Base-by-base conservation (phyloP, 2,329 filamentous ascomycete species). In the Pyrenophora seminiperda region DNA sequence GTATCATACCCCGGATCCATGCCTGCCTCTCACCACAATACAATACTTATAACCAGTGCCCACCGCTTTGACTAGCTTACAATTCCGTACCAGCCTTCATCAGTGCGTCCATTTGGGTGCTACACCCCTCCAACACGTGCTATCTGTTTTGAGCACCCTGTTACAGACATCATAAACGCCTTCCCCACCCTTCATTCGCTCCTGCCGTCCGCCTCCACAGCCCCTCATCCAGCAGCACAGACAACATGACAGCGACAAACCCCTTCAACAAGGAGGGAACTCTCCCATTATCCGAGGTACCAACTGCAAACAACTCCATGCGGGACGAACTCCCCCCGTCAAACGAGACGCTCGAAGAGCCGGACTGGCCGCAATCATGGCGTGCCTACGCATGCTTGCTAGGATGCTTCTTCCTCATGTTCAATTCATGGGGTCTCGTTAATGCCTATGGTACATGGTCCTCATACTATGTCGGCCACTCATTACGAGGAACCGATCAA, bases 341-440 rank as follows among this genome's bases (percentile, higher is more conserved):
- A 11, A 24, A 54, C 5, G 41, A 54, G 7, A 52, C 45, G 13
- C 31, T 42, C 13, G 50, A 59, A 7, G 73, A 76, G 46, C 71
- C 71, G 4, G 69, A 69, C 38, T 79, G 78, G 77, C 78, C 77
- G 2, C 67, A 51, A 19, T 67, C 70, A 36, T 78, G 75, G 75
- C 66, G 73, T 51, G 73, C 78, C 11, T 80, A 77, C 50, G 57
- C 68, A 5, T 75, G 73, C 44, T 67, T 79, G 47, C 57, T 77
- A 4, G 77, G 74, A 18, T 77, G 78, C 53, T 80, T 80, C 63
- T 73, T 79, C 47, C 75, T 80, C 46, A 80, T 80, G 78, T 78
- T 77, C 64, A 77, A 77, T 56, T 73, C 71, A 20, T 79, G 76
- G 76, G 76, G 76, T 9, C 59, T 79, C 1, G 76, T 80, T 24